Percentiles rank a stretch among this genome's conserved stretches.
These are phyloP conservation scores for Ophiosphaerella korrae DNA, from an alignment of 2,329 filamentous ascomycete species.

Conservation along the genomic window DNA sequence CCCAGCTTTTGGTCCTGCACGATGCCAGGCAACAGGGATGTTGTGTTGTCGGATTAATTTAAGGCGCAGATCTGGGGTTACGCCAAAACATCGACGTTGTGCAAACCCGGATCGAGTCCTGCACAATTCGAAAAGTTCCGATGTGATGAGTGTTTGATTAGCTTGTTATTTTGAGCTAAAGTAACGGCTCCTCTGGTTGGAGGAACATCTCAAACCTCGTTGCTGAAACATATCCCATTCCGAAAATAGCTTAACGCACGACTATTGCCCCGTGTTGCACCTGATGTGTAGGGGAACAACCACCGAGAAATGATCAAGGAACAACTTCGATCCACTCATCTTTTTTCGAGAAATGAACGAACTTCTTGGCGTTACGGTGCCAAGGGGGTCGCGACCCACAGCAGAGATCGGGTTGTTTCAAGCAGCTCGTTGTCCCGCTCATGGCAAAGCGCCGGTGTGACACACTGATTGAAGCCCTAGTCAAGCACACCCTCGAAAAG, in stretches of 20 bases:
- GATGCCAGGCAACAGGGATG: neutral
- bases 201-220: neutral
- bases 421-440: conserved; percentile 2
- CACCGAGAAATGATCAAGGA: conserved; percentile 1
- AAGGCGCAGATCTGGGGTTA: neutral
- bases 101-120: too few relatives aligned
- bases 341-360: neutral
- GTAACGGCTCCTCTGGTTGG: neutral
- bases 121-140: neutral
- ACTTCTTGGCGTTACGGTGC: neutral
- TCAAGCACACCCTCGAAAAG: neutral
- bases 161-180: conserved; percentile 12
- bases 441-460: conserved; percentile 8
- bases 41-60: neutral
- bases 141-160: neutral
- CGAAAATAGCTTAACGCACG: neutral
- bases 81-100: neutral
- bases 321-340: neutral
- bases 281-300: conserved; percentile 1
- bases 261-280: conserved; percentile 2
- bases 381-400: neutral
- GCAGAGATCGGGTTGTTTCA: conserved; percentile 15
- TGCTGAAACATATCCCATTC: conserved; percentile 10
- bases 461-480: conserved; percentile 7
- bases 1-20: neutral